phyloP scores from a whole-genome alignment of 2,329 filamentous ascomycete species.

The Stromatinia cepivora region DNA sequence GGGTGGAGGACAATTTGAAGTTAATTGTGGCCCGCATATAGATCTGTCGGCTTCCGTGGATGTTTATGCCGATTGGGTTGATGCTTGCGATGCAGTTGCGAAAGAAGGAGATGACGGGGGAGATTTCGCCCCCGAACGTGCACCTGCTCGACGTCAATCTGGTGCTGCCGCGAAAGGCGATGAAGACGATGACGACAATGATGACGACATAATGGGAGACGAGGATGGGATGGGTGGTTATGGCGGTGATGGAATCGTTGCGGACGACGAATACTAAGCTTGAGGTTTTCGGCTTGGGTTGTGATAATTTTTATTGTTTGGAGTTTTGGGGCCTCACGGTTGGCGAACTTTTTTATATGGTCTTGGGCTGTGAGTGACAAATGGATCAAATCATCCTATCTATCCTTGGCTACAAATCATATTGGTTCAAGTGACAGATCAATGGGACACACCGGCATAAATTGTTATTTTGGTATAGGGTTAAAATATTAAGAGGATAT shows the following conservation, averaged over 20 bases:
- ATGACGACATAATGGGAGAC: slow-evolving; percentile 39
- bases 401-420: slow-evolving; percentile 2
- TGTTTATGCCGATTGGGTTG: slow-evolving; percentile 97
- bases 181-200: slow-evolving; percentile 42
- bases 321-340: slow-evolving; percentile 17
- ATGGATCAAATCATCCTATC: slow-evolving; percentile 1
- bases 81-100: slow-evolving; percentile 78
- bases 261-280: slow-evolving; percentile 55
- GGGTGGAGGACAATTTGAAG: not conserved
- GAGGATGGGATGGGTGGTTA: slow-evolving; percentile 55
- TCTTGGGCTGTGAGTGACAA: slow-evolving; percentile 1
- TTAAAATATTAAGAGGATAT: slow-evolving; percentile 7
- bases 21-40: slow-evolving; percentile 43
- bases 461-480: slow-evolving; percentile 9
- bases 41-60: slow-evolving; percentile 90
- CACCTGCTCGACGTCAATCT: slow-evolving; percentile 27
- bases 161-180: slow-evolving; percentile 34
- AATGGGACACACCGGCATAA: not conserved
- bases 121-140: slow-evolving; percentile 33
- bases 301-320: slow-evolving; percentile 5
- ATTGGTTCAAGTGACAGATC: slow-evolving; percentile 6
- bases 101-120: slow-evolving; percentile 53
- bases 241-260: slow-evolving; percentile 54
- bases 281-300: not conserved
- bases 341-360: slow-evolving; percentile 1